Conservation (phyloP, 1,139 yeast genomes). For the Sugiyamaella paludigena region DNA sequence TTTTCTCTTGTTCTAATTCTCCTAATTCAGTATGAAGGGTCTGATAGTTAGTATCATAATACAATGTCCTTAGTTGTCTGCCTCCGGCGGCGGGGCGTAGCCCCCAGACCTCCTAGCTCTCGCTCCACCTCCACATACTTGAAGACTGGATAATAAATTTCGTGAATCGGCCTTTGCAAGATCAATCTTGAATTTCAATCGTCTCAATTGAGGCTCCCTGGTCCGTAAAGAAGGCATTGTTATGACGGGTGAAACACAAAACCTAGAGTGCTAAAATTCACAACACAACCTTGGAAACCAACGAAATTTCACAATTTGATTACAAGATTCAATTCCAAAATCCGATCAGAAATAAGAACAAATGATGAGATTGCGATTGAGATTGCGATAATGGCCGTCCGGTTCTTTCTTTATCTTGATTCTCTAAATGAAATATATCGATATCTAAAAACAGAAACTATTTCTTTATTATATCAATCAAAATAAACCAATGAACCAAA, state of each 20-base stretch:
- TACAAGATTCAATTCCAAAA: no score
- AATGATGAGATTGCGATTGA: no score
- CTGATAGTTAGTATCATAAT: constrained; percentile 1
- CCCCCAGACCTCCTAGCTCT: neutral
- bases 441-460: no score
- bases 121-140: constrained; percentile 3
- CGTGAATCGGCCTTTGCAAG: constrained; percentile 8
- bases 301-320: no score
- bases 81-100: neutral
- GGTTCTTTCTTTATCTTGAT: no score
- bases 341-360: neutral
- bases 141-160: constrained; percentile 5
- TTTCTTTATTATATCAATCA: no score
- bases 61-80: neutral
- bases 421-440: no score
- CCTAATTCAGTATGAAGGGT: constrained; percentile 51
- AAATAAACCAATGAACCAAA: no score
- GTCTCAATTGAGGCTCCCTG: constrained; percentile 1
- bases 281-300: no score
- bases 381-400: no score
- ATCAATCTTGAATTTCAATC: constrained; percentile 11
- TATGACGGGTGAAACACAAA: neutral
- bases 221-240: neutral
- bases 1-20: constrained; percentile 57
- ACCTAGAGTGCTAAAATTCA: no score